A percentile compares a stretch with the other conserved stretches of the same genome.
Evolutionary conservation across 768 basidiomycete genomes (phyloP).

Genomic region (Amanita phalloides): DNA sequence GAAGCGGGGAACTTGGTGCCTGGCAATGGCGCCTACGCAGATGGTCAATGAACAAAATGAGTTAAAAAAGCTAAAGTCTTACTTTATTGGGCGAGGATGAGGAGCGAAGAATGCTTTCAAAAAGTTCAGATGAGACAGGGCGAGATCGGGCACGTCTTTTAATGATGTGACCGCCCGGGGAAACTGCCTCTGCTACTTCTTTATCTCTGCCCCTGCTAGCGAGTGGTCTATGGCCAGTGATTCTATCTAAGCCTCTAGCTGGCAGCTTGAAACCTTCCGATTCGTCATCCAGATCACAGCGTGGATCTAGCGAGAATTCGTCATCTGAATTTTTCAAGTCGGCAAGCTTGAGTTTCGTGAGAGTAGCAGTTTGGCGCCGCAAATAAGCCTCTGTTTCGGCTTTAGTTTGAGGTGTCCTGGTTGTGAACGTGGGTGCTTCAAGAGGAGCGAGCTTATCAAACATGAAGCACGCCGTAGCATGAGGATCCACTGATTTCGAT

Average conservation of each 20-base stretch:
- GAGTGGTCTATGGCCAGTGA: constrained; percentile 4
- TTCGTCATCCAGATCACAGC: constrained; percentile 36
- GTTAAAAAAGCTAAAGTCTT: constrained; percentile 12
- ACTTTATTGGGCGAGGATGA: constrained; percentile 33
- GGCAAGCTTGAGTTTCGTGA: constrained; percentile 50
- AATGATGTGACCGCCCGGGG: constrained; percentile 65
- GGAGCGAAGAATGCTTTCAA: constrained; percentile 35
- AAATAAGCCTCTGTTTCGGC: constrained; percentile 43
- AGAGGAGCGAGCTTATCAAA: constrained; percentile 49
- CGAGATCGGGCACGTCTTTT: constrained; percentile 69
- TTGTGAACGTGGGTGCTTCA: constrained; percentile 36
- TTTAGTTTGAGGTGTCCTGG: constrained; percentile 39
- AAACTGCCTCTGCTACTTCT: constrained; percentile 60
- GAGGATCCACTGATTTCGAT: constrained; percentile 18
- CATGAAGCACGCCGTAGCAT: constrained; percentile 23
- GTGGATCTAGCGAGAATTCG: constrained; percentile 42
- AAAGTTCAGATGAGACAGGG: constrained; percentile 57
- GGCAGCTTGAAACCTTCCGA: constrained; percentile 12
- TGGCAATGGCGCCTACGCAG: background rate
- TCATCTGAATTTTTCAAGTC: constrained; percentile 40
- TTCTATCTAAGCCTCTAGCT: constrained; percentile 9
- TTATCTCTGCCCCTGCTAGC: constrained; percentile 26
- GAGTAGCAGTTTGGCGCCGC: constrained; percentile 47
- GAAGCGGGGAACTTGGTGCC: constrained; percentile 1
- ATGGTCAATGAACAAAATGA: background rate